Evolutionary conservation across 192 early-diverging fungal species (phyloP), one percentile per base, ranked within the genome.

Genomic region (Backusella morwellensis): DNA sequence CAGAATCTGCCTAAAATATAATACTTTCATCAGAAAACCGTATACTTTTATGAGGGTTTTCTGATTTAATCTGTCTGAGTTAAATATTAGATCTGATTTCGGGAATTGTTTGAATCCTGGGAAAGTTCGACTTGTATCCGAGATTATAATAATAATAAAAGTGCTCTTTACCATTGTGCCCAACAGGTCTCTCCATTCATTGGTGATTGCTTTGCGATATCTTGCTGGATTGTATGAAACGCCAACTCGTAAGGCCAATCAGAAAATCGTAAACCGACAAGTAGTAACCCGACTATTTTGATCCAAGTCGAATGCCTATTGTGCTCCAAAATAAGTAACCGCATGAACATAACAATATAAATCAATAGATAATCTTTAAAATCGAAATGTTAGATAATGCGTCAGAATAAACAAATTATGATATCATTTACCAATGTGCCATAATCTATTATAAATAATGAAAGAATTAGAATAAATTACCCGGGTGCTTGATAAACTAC

Each of bases 181-280:
- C 73, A 78, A 40, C 80, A 77, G 15, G 68, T 75, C 29, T 50
- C 70, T 9, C 75, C 76, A 35, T 41, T 47, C 19, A 63, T 29
- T 29, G 52, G 44, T 72, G 75, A 6, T 41, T 67, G 38, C 0
- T 73, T 59, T 23, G 66, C 56, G 6, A 71, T 34, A 38, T 52
- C 63, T 47, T 70, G 68, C 11, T 73, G 70, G 50, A 72, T 35
- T 54, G 69, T 41, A 38, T 69, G 52, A 17, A 77, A 81, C 11
- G 75, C 75, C 26, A 81, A 35, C 21, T 80, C 78, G 34, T 80
- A 80, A 3, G 78, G 78, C 78, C 78, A 80, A 44, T 78, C 80
- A 29, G 77, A 72, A 63, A 81, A 81, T 17, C 80, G 80, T 34
- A 81, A 19, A 6, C 67, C 17, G 6, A 81, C 70, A 32, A 81